Evolutionary conservation across 2,329 filamentous ascomycete species (phyloP), one percentile per base, ranked within the genome.

Genomic region (Epichloe sp.): DNA sequence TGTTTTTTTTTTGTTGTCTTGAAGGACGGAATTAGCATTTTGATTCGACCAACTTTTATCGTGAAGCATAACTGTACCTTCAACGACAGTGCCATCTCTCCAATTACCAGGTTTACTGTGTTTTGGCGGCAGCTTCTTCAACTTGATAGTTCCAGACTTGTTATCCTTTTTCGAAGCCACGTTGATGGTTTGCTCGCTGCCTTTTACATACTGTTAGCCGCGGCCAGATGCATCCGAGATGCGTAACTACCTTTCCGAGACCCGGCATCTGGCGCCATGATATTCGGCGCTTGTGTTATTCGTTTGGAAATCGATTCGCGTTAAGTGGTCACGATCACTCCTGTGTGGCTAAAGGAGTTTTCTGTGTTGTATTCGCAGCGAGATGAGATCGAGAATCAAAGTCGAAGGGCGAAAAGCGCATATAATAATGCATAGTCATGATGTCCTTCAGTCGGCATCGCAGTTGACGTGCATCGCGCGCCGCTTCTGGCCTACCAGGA

Each of bases 61-160:
- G 36, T 31, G 37, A 2, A 26, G 23, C 35, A 15, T 35, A 6
- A 26, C 61, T 71, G 38, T 70, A 83, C 83, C 79, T 58, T 82
- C 80, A 26, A 79, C 68, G 45, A 83, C 71, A 57, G 73, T 79
- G n/a, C 76, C 77, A 58, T 86, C 83, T 58, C 77, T 79, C 83
- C 84, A 87, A 60, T 85, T 86, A 23, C 84, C 84, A 4, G 82
- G 77, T 58, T 83, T 82, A 51, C 69, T 78, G 51, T 81, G 74
- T 63, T 82, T 85, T 0, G 80, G 79, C 0, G 73, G 67, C 1
- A 74, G 65, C 58, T 79, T 84, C 66, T 82, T 86, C 21, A 87
- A 63, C 59, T 82, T 84, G 50, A 84, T 74, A 5, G 68, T 65
- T 38, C 74, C 76, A 44, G 71, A 73, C 57, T 75, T 75, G 48